Evolutionary conservation across 805 yeast genomes (phyloP), one percentile per base, ranked within the genome.

Genomic region (Pichia eremophila): DNA sequence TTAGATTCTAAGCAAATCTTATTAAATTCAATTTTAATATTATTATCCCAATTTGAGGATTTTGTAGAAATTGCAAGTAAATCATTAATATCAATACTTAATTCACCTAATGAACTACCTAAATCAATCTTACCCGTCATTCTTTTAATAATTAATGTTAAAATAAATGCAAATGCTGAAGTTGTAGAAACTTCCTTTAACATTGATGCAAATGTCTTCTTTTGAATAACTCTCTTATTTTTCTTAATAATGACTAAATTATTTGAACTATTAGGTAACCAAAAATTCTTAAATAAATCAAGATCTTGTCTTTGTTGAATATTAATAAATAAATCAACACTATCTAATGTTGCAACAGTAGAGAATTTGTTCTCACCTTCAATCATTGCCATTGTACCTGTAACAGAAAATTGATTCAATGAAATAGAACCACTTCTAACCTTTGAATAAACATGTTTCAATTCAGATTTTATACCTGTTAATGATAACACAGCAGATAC

Each of bases 401-500:
- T 72, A 12, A 78, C 32, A 42, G 79, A 58, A 11, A 82, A 60
- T 40, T 72, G 68, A 17, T 77, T 71, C 9, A 78, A 52, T 1
- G 60, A 54, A 29, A 86, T 62, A 3, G 85, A 80, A 0, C 95
- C 95, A 69, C 95, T 88, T 0, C 84, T 75, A 52, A 88, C 96
- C 51, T 95, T 77, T 0, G 98, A 91, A 59, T 87, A 93, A 15
- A 86, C 80, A 63, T 93, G 99, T 57, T 88, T 96, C 35, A 93
- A 67, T 0, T 90, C 80, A 0, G 91, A 85, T 19, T 76, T 70
- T 5, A 88, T 63, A 2, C 77, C 71, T n/a, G 72, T 70, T 17
- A 88, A 52, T 15, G 73, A 70, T 3, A 80, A 60, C 5, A 75
- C 61, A 2, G 75, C 69, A 5, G 71, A 53, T 12, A 63, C 56